Conservation (phyloP, 306 rosid genomes). For the Ormosia semicastrata region DNA sequence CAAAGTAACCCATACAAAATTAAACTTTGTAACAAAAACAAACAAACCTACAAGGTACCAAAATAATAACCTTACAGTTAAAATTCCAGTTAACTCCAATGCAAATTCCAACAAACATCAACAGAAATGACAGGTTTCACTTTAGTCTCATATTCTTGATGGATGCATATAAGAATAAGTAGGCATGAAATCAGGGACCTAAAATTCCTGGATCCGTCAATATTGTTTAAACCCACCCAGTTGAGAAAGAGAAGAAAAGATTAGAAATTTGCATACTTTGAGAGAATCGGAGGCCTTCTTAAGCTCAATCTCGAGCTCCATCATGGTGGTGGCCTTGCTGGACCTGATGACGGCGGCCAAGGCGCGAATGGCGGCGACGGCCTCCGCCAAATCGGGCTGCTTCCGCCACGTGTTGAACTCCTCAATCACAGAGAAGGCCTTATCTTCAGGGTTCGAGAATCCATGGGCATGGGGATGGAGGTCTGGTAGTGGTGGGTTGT, state of each 20-base stretch:
- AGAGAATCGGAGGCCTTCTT: conserved; percentile 93
- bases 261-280: conserved; percentile 41
- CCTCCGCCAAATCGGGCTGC: conserved; percentile 95
- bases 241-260: neutral
- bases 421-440: conserved; percentile 70
- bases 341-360: conserved; percentile 79
- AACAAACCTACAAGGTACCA: neutral
- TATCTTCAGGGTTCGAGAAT: conserved; percentile 19
- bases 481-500: neutral
- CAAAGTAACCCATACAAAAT: neutral
- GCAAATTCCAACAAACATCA: neutral
- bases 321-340: conserved; percentile 84
- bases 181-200: too few species aligned
- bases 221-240: neutral
- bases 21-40: neutral
- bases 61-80: neutral
- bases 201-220: too few species aligned
- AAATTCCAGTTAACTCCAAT: neutral
- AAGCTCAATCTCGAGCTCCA: conserved; percentile 92
- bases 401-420: conserved; percentile 88
- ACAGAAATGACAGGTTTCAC: too few species aligned
- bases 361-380: conserved; percentile 95
- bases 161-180: too few species aligned
- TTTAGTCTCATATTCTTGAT: too few species aligned
- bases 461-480: neutral